These are phyloP conservation scores for Chernovozyma sophiae-reginae DNA, from an alignment of 1,139 yeast species.

Conservation along the genomic window DNA sequence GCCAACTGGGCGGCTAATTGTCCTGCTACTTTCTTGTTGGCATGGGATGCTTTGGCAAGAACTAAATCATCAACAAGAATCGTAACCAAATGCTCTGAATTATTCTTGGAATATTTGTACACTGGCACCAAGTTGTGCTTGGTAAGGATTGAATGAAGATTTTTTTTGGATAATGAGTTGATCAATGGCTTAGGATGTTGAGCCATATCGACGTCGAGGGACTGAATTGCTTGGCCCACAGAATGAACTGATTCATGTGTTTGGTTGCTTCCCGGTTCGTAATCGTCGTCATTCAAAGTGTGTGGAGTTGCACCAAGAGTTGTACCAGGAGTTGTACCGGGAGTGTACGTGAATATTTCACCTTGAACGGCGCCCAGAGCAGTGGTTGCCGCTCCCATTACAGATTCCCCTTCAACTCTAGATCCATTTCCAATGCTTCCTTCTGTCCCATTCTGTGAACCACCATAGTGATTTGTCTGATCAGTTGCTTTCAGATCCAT, in stretches of 20 bases:
- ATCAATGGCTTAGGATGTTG: background rate
- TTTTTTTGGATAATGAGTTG: constrained; percentile 5
- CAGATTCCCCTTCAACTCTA: background rate
- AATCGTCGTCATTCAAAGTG: constrained; percentile 4
- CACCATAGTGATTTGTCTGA: background rate
- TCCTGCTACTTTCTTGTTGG: constrained; percentile 24
- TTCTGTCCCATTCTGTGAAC: background rate
- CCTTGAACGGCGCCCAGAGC: background rate
- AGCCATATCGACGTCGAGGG: background rate
- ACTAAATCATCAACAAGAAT: constrained; percentile 21
- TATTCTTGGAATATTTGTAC: constrained; percentile 6
- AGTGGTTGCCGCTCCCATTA: background rate
- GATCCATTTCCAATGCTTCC: background rate
- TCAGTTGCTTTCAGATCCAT: background rate
- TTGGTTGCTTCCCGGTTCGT: constrained; percentile 1
- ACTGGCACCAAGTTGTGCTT: constrained; percentile 5
- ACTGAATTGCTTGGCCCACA: background rate
- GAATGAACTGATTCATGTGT: background rate
- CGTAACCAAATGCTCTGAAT: constrained; percentile 5
- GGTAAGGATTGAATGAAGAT: constrained; percentile 3
- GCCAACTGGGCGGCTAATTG: constrained; percentile 7
- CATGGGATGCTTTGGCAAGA: constrained; percentile 31
- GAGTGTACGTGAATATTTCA: background rate
- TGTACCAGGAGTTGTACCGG: background rate
- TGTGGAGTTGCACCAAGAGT: background rate